These are phyloP conservation scores for Juglanconis sp. DNA, from an alignment of 2,329 filamentous ascomycete genomes.

Conservation along the genomic window DNA sequence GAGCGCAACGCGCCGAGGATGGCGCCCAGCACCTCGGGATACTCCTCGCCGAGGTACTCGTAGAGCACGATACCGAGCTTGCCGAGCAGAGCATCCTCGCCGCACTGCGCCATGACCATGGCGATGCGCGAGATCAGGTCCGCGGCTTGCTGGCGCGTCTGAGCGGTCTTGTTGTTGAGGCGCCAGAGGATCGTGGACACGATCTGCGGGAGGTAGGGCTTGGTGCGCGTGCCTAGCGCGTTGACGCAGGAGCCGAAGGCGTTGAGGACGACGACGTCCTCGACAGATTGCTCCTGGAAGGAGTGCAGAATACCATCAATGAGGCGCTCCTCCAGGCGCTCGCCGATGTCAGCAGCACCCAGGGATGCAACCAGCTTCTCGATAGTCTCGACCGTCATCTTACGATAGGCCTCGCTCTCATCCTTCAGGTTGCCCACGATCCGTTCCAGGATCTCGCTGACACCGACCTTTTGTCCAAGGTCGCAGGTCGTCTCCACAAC, in stretches of 20 bases:
- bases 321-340: constrained; percentile 86
- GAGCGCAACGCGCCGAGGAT: constrained; percentile 92
- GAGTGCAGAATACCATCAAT: constrained; percentile 94
- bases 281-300: constrained; percentile 97
- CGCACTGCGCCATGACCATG: constrained; percentile 98
- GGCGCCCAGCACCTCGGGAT: constrained; percentile 93
- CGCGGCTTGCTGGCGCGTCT: constrained; percentile 92
- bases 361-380: constrained; percentile 94
- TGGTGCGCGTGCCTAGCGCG: constrained; percentile 87
- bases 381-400: constrained; percentile 98
- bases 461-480: constrained; percentile 95
- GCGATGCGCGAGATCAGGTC: constrained; percentile 96
- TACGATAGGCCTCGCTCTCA: constrained; percentile 94
- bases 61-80: constrained; percentile 94
- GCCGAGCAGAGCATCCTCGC: constrained; percentile 91
- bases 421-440: constrained; percentile 96
- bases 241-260: constrained; percentile 98
- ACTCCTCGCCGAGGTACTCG: constrained; percentile 97
- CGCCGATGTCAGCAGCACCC: constrained; percentile 89
- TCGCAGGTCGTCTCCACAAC: constrained; percentile 98
- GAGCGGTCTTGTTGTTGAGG: constrained; percentile 95
- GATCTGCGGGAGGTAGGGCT: constrained; percentile 94
- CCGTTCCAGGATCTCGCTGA: constrained; percentile 88
- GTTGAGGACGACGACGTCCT: constrained; percentile 94
- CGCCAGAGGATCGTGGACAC: constrained; percentile 95